Evolutionary conservation across 106 monocot species (phyloP).

Genomic region (Dendrobium chrysotoxum): DNA sequence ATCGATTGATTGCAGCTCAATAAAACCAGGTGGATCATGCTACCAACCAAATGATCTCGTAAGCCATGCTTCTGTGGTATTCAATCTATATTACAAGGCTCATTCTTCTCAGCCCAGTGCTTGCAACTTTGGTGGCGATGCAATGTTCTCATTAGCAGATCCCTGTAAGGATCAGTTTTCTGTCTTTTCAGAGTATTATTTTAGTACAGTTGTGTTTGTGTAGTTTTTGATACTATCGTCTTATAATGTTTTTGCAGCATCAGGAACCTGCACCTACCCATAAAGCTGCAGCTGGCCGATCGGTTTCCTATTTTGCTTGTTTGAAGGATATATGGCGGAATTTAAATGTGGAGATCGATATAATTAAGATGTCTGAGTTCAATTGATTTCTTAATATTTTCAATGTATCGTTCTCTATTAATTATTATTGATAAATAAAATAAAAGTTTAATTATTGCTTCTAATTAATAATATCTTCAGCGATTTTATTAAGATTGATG

Average conservation of each 20-base stretch:
- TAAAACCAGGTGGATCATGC: conserved; percentile 14
- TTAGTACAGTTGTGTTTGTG: not conserved
- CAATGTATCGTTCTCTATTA: not conserved
- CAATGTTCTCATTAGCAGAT: not conserved
- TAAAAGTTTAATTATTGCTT: not conserved
- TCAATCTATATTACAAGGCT: conserved; percentile 15
- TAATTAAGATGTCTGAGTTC: not conserved
- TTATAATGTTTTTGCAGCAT: not conserved
- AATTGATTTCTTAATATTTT: not conserved
- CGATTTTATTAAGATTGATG: no score
- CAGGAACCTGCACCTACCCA: not conserved
- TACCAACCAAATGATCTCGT: conserved; percentile 9
- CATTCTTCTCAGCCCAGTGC: not conserved
- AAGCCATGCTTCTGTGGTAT: conserved; percentile 9
- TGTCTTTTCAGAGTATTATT: not conserved
- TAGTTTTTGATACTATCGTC: not conserved
- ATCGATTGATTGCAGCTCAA: conserved; percentile 8
- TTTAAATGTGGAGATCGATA: no score
- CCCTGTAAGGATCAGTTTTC: conserved; percentile 10
- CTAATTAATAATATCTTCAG: not conserved
- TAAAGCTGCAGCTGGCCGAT: not conserved
- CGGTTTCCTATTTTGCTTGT: not conserved
- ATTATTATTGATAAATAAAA: not conserved
- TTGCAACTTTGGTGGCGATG: conserved; percentile 5
- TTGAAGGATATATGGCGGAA: not conserved